Percentiles rank a stretch among this genome's conserved stretches.
Conservation (phyloP, 306 rosid genomes). For the Fagus sylvatica region DNA sequence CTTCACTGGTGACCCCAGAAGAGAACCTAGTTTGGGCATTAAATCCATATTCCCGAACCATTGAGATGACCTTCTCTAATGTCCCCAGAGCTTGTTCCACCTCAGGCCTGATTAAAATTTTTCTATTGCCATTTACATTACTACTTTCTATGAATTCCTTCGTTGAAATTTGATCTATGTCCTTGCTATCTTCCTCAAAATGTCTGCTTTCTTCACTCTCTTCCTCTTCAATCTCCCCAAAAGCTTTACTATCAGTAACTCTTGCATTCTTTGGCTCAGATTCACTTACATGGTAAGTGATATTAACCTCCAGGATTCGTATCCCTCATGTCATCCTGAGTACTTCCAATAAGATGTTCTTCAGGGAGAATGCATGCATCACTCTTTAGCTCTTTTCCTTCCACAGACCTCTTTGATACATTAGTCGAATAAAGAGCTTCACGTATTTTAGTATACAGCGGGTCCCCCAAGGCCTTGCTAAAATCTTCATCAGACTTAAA, state of each 20-base stretch:
- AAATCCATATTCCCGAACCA: slow-evolving; percentile 45
- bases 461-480: slow-evolving; percentile 57
- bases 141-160: slow-evolving; percentile 26
- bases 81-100: slow-evolving; percentile 79
- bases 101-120: slow-evolving; percentile 49
- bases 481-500: slow-evolving; percentile 53
- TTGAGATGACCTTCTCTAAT: slow-evolving; percentile 63
- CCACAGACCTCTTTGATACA: slow-evolving; percentile 32
- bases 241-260: slow-evolving; percentile 25
- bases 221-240: slow-evolving; percentile 69
- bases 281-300: slow-evolving; percentile 26
- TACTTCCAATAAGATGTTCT: slow-evolving; percentile 28
- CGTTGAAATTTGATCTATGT: slow-evolving; percentile 13
- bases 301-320: slow-evolving; percentile 27
- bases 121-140: slow-evolving; percentile 33
- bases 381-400: slow-evolving; percentile 28
- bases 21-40: slow-evolving; percentile 32
- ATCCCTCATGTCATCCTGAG: slow-evolving; percentile 28
- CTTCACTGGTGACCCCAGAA: slow-evolving; percentile 34
- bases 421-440: slow-evolving; percentile 38
- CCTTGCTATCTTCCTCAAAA: slow-evolving; percentile 31
- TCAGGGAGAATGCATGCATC: slow-evolving; percentile 26
- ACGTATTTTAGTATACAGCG: slow-evolving; percentile 56
- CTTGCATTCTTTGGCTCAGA: slow-evolving; percentile 9
- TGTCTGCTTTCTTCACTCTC: slow-evolving; percentile 33